Evolutionary conservation across 1,284 basidiomycete species (phyloP).

Genomic region (Ceratobasidium sp.): DNA sequence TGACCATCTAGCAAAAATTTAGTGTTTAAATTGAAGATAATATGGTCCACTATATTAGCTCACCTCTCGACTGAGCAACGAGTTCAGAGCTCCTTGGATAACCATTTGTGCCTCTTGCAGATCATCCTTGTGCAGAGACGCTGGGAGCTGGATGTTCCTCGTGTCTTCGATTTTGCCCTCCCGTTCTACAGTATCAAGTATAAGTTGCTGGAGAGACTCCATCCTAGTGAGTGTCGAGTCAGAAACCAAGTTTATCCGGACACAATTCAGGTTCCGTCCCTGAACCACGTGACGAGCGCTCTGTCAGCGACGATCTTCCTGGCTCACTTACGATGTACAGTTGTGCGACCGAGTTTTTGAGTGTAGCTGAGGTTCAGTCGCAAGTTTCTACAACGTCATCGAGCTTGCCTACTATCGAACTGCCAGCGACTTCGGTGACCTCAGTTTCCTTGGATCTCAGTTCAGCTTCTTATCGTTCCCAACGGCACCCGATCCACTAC

Average conservation of each 20-base stretch:
- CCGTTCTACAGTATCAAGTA: constrained; percentile 78
- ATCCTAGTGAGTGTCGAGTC: constrained; percentile 36
- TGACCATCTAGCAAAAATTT: constrained; percentile 76
- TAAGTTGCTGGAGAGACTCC: constrained; percentile 73
- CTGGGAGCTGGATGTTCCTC: constrained; percentile 76
- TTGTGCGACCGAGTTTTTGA: constrained; percentile 4
- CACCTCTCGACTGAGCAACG: constrained; percentile 86
- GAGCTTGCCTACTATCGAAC: not conserved
- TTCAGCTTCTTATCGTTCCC: not conserved
- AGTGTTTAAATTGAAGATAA: constrained; percentile 44
- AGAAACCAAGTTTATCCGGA: constrained; percentile 17
- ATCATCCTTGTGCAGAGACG: constrained; percentile 67
- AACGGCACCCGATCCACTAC: not conserved
- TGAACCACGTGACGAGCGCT: constrained; percentile 15
- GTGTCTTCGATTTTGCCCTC: constrained; percentile 78
- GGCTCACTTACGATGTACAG: not conserved
- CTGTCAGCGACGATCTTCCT: not conserved
- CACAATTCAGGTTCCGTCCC: constrained; percentile 33
- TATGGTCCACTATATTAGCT: constrained; percentile 55
- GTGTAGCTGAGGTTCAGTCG: not conserved
- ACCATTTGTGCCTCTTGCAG: constrained; percentile 82
- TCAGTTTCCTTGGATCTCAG: not conserved
- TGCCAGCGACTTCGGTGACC: not conserved
- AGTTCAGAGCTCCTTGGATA: constrained; percentile 90
- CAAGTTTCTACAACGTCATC: not conserved